phyloP scores from a whole-genome alignment of 192 early-diverging fungal genomes.

The Martensiomyces pterosporus region DNA sequence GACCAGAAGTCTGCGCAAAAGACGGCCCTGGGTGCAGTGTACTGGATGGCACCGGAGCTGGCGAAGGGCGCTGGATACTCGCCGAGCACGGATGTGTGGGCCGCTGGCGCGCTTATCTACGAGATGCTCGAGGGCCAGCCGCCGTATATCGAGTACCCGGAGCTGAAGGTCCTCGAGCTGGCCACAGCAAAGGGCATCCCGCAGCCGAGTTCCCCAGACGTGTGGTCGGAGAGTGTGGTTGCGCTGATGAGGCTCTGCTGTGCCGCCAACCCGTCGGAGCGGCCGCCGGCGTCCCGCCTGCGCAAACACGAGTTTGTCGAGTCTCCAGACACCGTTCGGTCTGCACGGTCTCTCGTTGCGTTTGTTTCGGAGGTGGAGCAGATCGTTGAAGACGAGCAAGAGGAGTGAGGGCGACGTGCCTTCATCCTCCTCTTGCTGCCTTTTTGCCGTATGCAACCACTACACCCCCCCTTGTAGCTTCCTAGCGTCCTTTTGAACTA shows the following conservation, averaged over 20 bases:
- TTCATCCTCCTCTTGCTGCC: no score
- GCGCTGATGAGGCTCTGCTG: slow-evolving; percentile 40
- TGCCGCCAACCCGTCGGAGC: slow-evolving; percentile 17
- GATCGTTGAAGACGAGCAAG: no score
- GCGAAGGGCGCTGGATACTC: slow-evolving; percentile 45
- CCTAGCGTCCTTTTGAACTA: no score
- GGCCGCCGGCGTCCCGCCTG: slow-evolving; percentile 31
- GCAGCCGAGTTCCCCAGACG: slow-evolving; percentile 11
- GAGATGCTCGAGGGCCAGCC: slow-evolving; percentile 54
- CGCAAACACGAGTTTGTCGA: slow-evolving; percentile 44
- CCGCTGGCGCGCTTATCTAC: slow-evolving; percentile 40
- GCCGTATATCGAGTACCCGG: slow-evolving; percentile 52
- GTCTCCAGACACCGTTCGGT: no score
- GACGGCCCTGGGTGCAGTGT: slow-evolving; percentile 45
- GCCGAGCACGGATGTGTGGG: slow-evolving; percentile 48
- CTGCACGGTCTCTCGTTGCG: not conserved
- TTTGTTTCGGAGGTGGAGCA: no score
- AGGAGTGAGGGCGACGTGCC: no score
- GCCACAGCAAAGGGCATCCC: slow-evolving; percentile 46
- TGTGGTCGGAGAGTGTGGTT: slow-evolving; percentile 27
- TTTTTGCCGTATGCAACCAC: no score
- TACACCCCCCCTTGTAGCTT: no score
- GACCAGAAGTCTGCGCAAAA: slow-evolving; percentile 40
- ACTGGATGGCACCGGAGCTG: slow-evolving; percentile 55
- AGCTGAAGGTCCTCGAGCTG: slow-evolving; percentile 50